phyloP scores from a whole-genome alignment of 73 alveolate species.

The Paramecium pentaurelia region DNA sequence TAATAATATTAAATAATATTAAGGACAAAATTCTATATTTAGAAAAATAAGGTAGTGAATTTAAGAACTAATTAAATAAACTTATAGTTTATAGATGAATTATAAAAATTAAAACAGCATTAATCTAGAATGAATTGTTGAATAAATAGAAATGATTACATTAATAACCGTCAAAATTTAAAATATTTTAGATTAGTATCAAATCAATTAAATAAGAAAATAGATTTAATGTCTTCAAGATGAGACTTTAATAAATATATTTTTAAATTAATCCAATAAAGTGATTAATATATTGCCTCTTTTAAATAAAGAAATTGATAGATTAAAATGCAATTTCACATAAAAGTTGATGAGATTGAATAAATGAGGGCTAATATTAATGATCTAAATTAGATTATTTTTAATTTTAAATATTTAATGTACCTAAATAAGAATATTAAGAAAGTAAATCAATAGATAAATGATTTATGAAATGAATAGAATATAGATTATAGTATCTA shows the following conservation, averaged over 20 bases:
- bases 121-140: background rate
- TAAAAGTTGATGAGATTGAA: background rate
- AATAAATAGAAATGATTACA: background rate
- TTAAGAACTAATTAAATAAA: no score
- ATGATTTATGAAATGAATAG: background rate
- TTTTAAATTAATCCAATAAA: background rate
- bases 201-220: background rate
- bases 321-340: background rate
- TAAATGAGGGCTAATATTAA: background rate
- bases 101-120: no score
- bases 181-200: background rate
- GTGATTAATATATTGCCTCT: background rate
- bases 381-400: background rate
- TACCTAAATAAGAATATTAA: background rate
- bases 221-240: background rate
- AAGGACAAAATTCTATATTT: no score
- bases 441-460: background rate
- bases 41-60: no score
- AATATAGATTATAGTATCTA: background rate
- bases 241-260: no score
- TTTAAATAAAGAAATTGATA: background rate
- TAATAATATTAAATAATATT: no score
- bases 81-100: no score
- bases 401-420: background rate
- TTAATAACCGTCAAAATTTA: background rate